Evolutionary conservation across 2,329 filamentous ascomycete genomes (phyloP).

Genomic region (Penicillium sp.): DNA sequence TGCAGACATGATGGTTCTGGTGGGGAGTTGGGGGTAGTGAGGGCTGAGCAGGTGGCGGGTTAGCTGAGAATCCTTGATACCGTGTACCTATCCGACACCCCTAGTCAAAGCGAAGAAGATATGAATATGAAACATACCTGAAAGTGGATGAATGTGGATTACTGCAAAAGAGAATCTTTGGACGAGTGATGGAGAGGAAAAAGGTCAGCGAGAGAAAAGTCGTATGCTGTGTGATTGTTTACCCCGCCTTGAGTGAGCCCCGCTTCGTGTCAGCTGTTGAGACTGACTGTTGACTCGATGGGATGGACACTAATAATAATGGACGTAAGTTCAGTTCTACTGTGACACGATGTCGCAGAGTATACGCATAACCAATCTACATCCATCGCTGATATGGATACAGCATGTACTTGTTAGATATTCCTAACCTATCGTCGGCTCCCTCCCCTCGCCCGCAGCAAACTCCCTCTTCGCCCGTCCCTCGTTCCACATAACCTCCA

Average conservation of each 20-base stretch:
- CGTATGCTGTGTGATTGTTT: neutral
- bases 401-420: too few relatives aligned
- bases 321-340: neutral
- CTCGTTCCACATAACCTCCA: conserved; percentile 21
- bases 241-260: neutral
- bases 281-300: too few relatives aligned
- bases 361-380: neutral
- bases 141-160: neutral
- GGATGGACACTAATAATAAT: neutral
- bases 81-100: neutral
- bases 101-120: too few relatives aligned
- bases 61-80: neutral
- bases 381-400: neutral
- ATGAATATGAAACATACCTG: neutral
- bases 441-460: neutral
- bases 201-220: conserved; percentile 17
- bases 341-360: neutral
- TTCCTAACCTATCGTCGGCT: too few relatives aligned
- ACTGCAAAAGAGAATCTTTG: conserved; percentile 9
- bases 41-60: conserved; percentile 7
- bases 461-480: neutral
- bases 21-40: neutral
- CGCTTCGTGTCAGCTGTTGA: neutral
- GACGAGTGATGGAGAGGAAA: conserved; percentile 16
- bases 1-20: conserved; percentile 20